These are phyloP conservation scores for Leccinum laetum DNA, from an alignment of 1,284 basidiomycete genomes.

Conservation along the genomic window DNA sequence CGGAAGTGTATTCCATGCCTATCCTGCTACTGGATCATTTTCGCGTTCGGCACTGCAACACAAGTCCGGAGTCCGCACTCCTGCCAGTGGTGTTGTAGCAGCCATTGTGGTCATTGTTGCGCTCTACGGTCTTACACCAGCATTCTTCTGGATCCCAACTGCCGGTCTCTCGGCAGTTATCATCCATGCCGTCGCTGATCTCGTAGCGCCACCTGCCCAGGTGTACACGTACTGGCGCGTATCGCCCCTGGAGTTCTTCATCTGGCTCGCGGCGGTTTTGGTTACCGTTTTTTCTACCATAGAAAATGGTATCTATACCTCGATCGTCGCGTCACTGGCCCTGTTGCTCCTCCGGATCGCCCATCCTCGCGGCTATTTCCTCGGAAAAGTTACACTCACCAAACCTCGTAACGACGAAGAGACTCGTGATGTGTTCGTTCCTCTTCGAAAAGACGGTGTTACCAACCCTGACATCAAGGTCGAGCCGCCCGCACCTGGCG, in stretches of 20 bases:
- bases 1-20: conserved; percentile 87
- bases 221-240: conserved; percentile 95
- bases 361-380: conserved; percentile 87
- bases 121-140: conserved; percentile 89
- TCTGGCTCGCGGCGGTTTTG: conserved; percentile 88
- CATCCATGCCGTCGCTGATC: conserved; percentile 93
- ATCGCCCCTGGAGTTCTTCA: conserved; percentile 91
- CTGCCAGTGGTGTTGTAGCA: conserved; percentile 86
- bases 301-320: conserved; percentile 95
- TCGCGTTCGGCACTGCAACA: conserved; percentile 96
- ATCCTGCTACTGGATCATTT: conserved; percentile 98
- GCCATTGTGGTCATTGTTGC: conserved; percentile 92
- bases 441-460: conserved; percentile 64
- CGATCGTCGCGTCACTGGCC: conserved; percentile 77
- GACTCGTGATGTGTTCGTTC: conserved; percentile 82
- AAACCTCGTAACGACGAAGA: conserved; percentile 32
- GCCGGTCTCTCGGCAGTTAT: conserved; percentile 90
- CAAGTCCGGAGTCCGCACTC: conserved; percentile 96
- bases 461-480: conserved; percentile 76
- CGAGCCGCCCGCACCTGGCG: conserved; percentile 81
- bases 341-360: conserved; percentile 92
- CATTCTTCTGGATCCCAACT: conserved; percentile 87
- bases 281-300: conserved; percentile 89
- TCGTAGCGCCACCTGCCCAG: conserved; percentile 86
- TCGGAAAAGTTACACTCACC: conserved; percentile 69